Evolutionary conservation across 257 asterid genomes (phyloP).

Genomic region (Avicennia marina): DNA sequence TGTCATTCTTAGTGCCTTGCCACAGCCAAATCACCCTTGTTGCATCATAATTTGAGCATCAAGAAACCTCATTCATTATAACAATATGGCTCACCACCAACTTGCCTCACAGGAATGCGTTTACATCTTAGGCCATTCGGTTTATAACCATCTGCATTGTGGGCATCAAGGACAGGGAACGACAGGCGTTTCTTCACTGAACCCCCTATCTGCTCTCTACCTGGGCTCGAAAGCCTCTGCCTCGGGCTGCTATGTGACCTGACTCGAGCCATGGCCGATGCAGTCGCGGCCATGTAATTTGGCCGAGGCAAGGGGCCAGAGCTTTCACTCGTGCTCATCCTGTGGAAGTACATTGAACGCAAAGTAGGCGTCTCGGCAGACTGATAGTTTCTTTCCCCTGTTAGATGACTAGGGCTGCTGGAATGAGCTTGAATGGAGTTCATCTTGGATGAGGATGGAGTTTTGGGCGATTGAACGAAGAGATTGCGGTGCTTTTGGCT

Average conservation of each 20-base stretch:
- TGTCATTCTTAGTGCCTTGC: too few species aligned
- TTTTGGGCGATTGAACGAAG: conserved; percentile 27
- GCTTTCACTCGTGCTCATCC: conserved; percentile 29
- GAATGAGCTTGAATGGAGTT: conserved; percentile 31
- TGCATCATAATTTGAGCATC: too few species aligned
- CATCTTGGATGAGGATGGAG: conserved; percentile 26
- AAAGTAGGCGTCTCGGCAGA: conserved; percentile 38
- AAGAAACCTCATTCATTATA: conserved; percentile 17
- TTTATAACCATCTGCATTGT: background rate
- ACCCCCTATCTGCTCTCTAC: conserved; percentile 23
- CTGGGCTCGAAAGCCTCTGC: conserved; percentile 49
- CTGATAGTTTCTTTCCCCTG: conserved; percentile 20
- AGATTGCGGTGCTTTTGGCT: too few species aligned
- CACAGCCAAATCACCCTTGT: too few species aligned
- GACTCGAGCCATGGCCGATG: conserved; percentile 66
- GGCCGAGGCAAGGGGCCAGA: conserved; percentile 35
- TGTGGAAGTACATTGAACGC: conserved; percentile 22
- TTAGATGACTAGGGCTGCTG: conserved; percentile 29
- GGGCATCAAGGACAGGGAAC: conserved; percentile 30
- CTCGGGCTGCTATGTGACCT: conserved; percentile 63
- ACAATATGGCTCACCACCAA: conserved; percentile 16
- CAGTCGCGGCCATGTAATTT: conserved; percentile 73
- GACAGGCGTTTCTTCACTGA: conserved; percentile 55
- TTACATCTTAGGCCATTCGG: background rate
- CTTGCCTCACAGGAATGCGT: background rate